Evolutionary conservation across 202 grass and related monocot genomes (phyloP).

Genomic region (Musa balbisiana): DNA sequence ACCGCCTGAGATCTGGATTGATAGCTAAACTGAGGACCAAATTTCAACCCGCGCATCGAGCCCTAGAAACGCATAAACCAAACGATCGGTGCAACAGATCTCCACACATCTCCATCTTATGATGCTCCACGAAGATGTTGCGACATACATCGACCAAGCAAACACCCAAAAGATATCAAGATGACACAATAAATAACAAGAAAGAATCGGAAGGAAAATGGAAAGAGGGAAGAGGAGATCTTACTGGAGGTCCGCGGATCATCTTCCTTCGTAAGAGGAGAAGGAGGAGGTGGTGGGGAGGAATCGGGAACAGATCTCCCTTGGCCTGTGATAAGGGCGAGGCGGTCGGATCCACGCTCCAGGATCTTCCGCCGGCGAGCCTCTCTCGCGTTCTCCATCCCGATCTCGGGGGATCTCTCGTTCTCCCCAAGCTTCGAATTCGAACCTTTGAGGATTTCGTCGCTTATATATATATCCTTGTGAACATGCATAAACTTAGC

Average conservation of each 20-base stretch:
- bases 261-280: background rate
- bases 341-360: slow-evolving; percentile 75
- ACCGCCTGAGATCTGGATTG: too few species aligned
- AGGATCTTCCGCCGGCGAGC: slow-evolving; percentile 55
- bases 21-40: too few species aligned
- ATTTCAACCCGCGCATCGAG: too few species aligned
- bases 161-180: background rate
- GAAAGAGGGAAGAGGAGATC: background rate
- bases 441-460: too few species aligned
- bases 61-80: too few species aligned
- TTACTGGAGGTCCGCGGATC: background rate
- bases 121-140: too few species aligned
- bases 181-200: background rate
- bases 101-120: too few species aligned
- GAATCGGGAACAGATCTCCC: slow-evolving; percentile 22
- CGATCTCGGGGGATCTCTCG: background rate
- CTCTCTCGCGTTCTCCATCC: slow-evolving; percentile 30
- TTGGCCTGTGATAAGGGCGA: slow-evolving; percentile 70
- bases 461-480: too few species aligned
- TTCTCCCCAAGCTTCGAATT: background rate
- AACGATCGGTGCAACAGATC: too few species aligned
- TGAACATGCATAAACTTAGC: too few species aligned
- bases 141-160: background rate
- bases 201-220: background rate
- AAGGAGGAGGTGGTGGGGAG: background rate